A percentile compares a stretch with the other conserved stretches of the same genome.
phyloP scores from a whole-genome alignment of 768 basidiomycete genomes.

The Trametes gibbosa region DNA sequence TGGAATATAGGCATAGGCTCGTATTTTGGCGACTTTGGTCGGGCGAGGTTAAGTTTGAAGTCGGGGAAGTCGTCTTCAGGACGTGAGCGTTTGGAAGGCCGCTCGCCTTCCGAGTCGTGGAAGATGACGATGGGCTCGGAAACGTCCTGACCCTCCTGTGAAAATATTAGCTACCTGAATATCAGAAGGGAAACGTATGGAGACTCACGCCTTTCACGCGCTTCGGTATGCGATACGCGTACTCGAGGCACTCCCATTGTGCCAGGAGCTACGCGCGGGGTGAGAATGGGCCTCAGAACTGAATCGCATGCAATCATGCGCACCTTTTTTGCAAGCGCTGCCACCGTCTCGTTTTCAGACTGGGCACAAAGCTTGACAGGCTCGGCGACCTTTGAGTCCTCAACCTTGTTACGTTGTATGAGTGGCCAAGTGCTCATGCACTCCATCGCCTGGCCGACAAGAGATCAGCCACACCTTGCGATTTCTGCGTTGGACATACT shows the following conservation, averaged over 20 bases:
- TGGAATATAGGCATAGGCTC: not conserved
- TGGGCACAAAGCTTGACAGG: conserved; percentile 56
- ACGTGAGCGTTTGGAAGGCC: conserved; percentile 20
- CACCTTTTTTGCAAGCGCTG: conserved; percentile 62
- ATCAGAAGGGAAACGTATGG: not conserved
- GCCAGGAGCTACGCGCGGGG: conserved; percentile 55
- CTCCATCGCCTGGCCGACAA: conserved; percentile 49
- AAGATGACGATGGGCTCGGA: conserved; percentile 3
- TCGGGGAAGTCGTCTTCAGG: conserved; percentile 19
- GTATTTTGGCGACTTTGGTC: not conserved
- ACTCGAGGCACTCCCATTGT: conserved; percentile 74
- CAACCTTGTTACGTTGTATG: conserved; percentile 85
- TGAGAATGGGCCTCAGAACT: not conserved
- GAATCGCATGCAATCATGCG: conserved; percentile 5
- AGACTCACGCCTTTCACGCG: conserved; percentile 44
- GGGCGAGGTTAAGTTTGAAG: not conserved
- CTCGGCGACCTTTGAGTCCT: conserved; percentile 64
- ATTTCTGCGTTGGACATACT: conserved; percentile 25
- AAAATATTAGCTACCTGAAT: not conserved
- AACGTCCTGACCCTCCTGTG: conserved; percentile 28
- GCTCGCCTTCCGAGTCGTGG: conserved; percentile 11
- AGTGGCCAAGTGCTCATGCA: conserved; percentile 80
- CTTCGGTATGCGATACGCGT: conserved; percentile 88
- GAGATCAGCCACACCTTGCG: too few relatives aligned
- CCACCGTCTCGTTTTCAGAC: conserved; percentile 56